Evolutionary conservation across 768 basidiomycete species (phyloP).

Genomic region (Mycena olivaceomarginata): DNA sequence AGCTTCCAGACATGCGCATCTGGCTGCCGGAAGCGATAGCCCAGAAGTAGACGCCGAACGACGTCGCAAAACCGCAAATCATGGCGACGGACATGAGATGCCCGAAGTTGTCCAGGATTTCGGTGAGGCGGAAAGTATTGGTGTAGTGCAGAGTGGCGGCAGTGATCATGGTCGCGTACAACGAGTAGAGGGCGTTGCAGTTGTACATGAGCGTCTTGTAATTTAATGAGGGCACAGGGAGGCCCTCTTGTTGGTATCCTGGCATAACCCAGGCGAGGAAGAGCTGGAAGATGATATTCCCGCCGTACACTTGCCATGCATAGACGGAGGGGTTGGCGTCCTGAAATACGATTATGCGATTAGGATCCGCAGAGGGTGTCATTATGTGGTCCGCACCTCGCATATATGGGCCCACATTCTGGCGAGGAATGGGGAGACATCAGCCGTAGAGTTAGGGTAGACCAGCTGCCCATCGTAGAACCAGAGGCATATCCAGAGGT

Average conservation of each 20-base stretch:
- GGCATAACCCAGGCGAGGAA: slow-evolving; percentile 94
- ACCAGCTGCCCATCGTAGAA: slow-evolving; percentile 94
- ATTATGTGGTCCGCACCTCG: slow-evolving; percentile 67
- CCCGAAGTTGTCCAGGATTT: slow-evolving; percentile 97
- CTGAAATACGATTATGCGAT: slow-evolving; percentile 60
- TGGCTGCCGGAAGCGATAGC: slow-evolving; percentile 86
- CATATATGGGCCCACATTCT: slow-evolving; percentile 92
- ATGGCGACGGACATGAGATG: slow-evolving; percentile 97
- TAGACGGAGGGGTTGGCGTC: slow-evolving; percentile 95
- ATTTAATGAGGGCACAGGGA: slow-evolving; percentile 95
- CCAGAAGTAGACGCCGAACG: slow-evolving; percentile 89
- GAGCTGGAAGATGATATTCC: slow-evolving; percentile 92
- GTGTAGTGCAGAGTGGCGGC: slow-evolving; percentile 86
- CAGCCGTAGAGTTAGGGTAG: slow-evolving; percentile 79
- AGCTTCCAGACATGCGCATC: slow-evolving; percentile 96
- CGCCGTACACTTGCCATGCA: slow-evolving; percentile 93
- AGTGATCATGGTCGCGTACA: slow-evolving; percentile 89
- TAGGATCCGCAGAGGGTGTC: too few species aligned
- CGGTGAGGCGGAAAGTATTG: slow-evolving; percentile 91
- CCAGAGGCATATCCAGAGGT: slow-evolving; percentile 98
- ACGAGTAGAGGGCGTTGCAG: slow-evolving; percentile 93
- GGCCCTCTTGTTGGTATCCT: slow-evolving; percentile 94
- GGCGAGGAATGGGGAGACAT: slow-evolving; percentile 85
- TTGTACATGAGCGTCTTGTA: slow-evolving; percentile 97
- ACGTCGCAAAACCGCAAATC: slow-evolving; percentile 91